A percentile compares a stretch with the other conserved stretches of the same genome.
Evolutionary conservation across 2,329 filamentous ascomycete genomes (phyloP).

Genomic region (Fusarium subglutinans): DNA sequence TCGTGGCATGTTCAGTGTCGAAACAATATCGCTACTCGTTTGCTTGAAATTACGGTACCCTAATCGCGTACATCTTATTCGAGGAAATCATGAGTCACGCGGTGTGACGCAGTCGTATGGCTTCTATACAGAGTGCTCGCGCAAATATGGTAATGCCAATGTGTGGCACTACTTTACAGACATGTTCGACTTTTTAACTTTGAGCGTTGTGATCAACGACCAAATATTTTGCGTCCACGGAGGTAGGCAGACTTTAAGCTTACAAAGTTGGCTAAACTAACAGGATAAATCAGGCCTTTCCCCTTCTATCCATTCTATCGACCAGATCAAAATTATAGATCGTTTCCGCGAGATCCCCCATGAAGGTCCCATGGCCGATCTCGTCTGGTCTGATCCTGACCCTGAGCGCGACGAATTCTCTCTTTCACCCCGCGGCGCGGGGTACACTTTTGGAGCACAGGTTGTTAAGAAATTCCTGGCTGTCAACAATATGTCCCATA

Average conservation of each 20-base stretch:
- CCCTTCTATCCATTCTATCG: constrained; percentile 94
- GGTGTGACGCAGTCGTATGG: constrained; percentile 99
- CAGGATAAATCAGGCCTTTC: constrained; percentile 68
- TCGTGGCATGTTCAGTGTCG: constrained; percentile 97
- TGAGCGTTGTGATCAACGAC: constrained; percentile 98
- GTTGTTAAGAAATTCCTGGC: constrained; percentile 98
- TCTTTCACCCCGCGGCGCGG: constrained; percentile 89
- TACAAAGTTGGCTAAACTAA: background rate
- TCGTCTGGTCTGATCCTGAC: constrained; percentile 98
- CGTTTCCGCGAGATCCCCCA: constrained; percentile 98
- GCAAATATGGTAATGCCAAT: constrained; percentile 98
- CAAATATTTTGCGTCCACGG: constrained; percentile 99
- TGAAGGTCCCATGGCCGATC: constrained; percentile 98
- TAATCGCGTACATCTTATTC: constrained; percentile 92
- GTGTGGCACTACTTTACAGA: constrained; percentile 99
- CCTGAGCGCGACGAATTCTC: constrained; percentile 98
- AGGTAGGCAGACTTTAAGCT: constrained; percentile 55
- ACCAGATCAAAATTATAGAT: constrained; percentile 99
- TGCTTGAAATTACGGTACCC: constrained; percentile 98
- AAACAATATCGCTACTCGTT: constrained; percentile 97
- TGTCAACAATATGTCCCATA: constrained; percentile 98
- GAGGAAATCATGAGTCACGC: constrained; percentile 96
- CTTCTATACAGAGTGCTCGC: constrained; percentile 97
- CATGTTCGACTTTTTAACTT: constrained; percentile 98
- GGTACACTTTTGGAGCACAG: constrained; percentile 97